phyloP scores from a whole-genome alignment of 1,284 basidiomycete species.

The Peniophora sp. region DNA sequence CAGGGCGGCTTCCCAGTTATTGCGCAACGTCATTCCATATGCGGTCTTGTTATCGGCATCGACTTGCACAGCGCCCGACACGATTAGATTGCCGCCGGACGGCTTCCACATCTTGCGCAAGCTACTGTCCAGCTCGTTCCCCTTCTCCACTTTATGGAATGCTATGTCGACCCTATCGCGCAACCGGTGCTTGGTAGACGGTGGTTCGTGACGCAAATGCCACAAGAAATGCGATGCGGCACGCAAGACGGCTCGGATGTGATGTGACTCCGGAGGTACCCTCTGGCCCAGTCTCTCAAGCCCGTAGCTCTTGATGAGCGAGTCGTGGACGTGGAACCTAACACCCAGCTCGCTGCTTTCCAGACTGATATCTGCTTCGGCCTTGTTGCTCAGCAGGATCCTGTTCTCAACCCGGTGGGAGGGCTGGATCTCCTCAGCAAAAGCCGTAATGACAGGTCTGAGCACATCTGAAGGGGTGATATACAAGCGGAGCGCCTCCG shows the following conservation, averaged over 20 bases:
- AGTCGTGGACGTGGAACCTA: neutral
- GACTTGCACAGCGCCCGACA: no score
- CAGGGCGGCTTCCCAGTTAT: no score
- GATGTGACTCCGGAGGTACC: neutral
- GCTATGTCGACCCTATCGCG: no score
- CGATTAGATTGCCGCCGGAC: no score
- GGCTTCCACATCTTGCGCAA: no score
- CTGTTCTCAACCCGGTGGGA: neutral
- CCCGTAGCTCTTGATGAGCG: neutral
- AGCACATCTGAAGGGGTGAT: neutral
- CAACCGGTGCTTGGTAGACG: no score
- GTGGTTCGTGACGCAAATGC: neutral
- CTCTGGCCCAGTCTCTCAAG: neutral
- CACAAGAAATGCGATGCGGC: neutral
- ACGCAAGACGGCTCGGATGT: neutral
- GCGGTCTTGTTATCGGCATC: no score
- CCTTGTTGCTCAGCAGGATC: neutral
- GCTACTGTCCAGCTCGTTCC: no score
- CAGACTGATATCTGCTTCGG: neutral
- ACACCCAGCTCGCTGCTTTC: neutral
- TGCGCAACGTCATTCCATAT: no score
- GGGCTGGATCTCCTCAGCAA: neutral
- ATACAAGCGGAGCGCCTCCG: slow-evolving; percentile 2
- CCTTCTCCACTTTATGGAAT: no score
- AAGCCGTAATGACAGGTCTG: no score